Evolutionary conservation across 768 basidiomycete species (phyloP), one percentile per base, ranked within the genome.

Genomic region (Fibroporia radiculosa): DNA sequence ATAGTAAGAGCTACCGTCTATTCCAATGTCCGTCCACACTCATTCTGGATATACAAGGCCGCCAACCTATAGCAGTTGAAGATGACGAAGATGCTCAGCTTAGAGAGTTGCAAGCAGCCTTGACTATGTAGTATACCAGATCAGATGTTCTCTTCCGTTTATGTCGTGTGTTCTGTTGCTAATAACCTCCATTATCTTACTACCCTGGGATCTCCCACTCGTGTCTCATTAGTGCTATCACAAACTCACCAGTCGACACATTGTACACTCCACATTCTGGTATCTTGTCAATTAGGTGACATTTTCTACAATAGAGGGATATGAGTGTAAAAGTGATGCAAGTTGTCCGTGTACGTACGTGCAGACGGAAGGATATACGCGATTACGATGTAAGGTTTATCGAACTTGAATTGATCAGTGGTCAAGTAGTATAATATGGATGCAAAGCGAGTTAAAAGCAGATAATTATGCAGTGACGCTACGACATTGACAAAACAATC

Each of bases 51-150:
- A n/a, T n/a, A n/a, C n/a, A 58, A 62, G 58, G 54, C 42, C 56
- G 67, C 62, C 71, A 51, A 60, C 60, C 48, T 42, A 62, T 62
- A 55, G 73, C 69, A 43, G 78, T 75, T 51, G 91, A 93, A 60
- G 89, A 90, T 64, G 91, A 95, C 70, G 95, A 97, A 63, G 93
- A 90, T 52, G 81, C 77, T 34, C 82, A 95, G 65, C 78, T 98
- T 61, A 78, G 75, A 64, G 82, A 88, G 62, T 71, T 98, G 53
- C 93, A 96, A 68, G 93, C 90, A 18, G 77, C 76, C 32, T 67
- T 93, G 59, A 82, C 90, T 18, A 88, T 95, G 84, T 91, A 49
- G 50, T 49, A 22, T 39, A 25, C 22, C 27, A 18, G 16, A 11
- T 16, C 20, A 11, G n/a, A 20, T 16, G 29, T 23, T 26, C 36